Base-by-base conservation (phyloP, 306 rosid genomes). In the Rosa rugosa region DNA sequence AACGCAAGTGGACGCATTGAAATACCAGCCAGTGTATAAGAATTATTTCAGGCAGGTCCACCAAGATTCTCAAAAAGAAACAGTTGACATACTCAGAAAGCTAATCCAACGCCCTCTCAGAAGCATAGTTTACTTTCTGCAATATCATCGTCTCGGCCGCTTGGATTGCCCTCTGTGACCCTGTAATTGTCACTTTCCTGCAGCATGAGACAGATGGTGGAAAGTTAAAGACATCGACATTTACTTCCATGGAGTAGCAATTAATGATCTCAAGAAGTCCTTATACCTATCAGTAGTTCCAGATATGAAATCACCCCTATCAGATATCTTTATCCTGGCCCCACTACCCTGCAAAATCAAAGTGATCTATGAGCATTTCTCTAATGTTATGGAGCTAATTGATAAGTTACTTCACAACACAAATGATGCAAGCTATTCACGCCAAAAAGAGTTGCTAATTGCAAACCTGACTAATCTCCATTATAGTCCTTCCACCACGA, bases 161-260 rank as follows among this genome's bases (percentile, higher is more conserved):
- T 34, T 86, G 93, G 25, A 96, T 91, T 22, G 99, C 89, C 84
- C 99, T 90, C 88, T 96, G 99, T 22, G 99, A 87, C 60, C 99
- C 99, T 8, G 94, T 93, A 80, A 96, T 96, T 65, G 99, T 96
- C 64, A 96, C 98, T 87, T 96, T 96, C 94, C 99, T 96, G 94
- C 64, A 83, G 40, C 73, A 76, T 45, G 76, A 57, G 41, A 73
- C 71, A 71, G 76, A 23, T 70, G 62, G 56, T 6, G 51, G 16
- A 22, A 44, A n/a, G 31, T 51, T 8, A 40, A 31, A 22, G 36
- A 63, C 59, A 45, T 77, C 42, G n/a, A 72, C 50, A 59, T 36
- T 68, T 38, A 60, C 41, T 11, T 8, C 20, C 23, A 5, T 8
- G 34, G 59, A 71, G 69, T 75, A 77, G 86, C 57, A 75, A 71